Evolutionary conservation across 352 stramenopile genomes (phyloP), one percentile per base, ranked within the genome.

Genomic region (Globisporangium solare): DNA sequence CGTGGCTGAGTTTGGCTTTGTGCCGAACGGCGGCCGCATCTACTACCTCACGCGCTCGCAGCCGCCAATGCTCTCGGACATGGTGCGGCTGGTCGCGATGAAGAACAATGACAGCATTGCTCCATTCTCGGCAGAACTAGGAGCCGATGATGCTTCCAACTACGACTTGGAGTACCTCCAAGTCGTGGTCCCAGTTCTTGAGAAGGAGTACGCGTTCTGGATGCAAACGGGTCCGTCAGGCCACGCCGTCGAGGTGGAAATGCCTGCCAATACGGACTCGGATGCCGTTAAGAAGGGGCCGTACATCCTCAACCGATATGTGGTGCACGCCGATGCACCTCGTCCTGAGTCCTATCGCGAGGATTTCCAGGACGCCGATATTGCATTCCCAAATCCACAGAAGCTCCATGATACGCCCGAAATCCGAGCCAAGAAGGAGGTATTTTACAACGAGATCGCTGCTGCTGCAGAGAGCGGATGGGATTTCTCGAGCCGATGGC

Each of bases 21-120:
- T 96, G 41, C 90, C 90, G 1, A 97, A 97, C 55, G 90, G 90
- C 35, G 86, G 79, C 7, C 79, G 90, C 20, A 73, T 95, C 20
- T 97, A 97, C 74, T 97, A 97, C 69, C 64, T 95, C 21, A 85
- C 83, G 51, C 83, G 90, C 17, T 93, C 78, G 13, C 90, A 97
- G 64, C 90, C 90, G 6, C 90, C 90, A 0, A 79, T 97, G 65
- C 84, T 97, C 8, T 89, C 80, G 0, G 79, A 92, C 40, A 95
- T 95, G 85, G 81, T 94, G 12, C 61, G 73, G 27, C 51, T 89
- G 12, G 70, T 92, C n/a, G 74, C 76, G 39, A 48, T 51, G 6
- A 76, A 86, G 20, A 71, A 58, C 5, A 68, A 58, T 13, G 63
- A 71, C 24, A 59, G 64, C 11, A 67, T 78, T 52, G 84, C 27